Evolutionary conservation across 73 alveolate genomes (phyloP).

Genomic region (Tetrahymena elliotti): DNA sequence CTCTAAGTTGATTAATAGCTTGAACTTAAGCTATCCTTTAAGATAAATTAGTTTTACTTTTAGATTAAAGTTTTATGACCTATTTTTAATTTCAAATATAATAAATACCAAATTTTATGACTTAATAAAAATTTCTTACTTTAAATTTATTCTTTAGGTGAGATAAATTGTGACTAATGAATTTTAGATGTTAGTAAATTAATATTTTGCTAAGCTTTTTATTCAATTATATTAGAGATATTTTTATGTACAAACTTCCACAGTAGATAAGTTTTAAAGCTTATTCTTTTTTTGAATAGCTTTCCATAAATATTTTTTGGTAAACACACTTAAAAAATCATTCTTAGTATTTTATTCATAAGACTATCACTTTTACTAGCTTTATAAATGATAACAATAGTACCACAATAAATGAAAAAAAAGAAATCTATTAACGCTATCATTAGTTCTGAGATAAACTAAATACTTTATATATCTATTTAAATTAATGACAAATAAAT

Average conservation of each 20-base stretch:
- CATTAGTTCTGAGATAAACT: background rate
- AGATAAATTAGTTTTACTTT: too few relatives aligned
- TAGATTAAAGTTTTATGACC: too few relatives aligned
- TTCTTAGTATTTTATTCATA: background rate
- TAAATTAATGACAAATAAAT: background rate
- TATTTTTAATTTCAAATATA: too few relatives aligned
- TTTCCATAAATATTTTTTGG: background rate
- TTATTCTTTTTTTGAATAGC: background rate
- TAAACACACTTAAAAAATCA: too few relatives aligned
- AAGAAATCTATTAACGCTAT: background rate
- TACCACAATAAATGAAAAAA: background rate
- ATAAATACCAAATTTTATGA: too few relatives aligned
- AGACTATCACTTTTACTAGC: background rate
- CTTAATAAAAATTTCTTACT: background rate
- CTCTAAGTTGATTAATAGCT: background rate
- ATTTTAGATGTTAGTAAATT: background rate
- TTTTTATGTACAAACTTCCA: background rate
- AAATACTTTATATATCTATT: too few relatives aligned
- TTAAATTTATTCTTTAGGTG: background rate
- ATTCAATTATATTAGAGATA: background rate
- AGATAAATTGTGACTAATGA: background rate
- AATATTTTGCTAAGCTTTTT: background rate
- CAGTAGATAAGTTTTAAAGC: background rate
- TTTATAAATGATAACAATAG: background rate
- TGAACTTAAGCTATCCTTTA: background rate